Conservation (phyloP, 23 red algal genomes). For the Gracilaria gracilis region DNA sequence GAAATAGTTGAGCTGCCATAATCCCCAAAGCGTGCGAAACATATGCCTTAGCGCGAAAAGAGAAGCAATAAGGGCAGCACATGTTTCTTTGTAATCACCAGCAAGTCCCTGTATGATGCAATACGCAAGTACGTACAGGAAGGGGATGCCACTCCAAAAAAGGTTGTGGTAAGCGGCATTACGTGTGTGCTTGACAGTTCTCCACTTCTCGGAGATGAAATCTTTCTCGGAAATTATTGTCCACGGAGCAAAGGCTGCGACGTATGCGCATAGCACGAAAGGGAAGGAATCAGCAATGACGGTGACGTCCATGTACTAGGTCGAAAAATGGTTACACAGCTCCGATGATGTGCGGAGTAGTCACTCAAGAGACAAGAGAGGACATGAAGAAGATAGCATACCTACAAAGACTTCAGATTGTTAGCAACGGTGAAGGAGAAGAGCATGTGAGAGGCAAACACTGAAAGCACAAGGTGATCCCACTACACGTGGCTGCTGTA, state of each 20-base stretch:
- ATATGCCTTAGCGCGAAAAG: slow-evolving; percentile 43
- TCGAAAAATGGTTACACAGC: background rate
- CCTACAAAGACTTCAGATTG: too few relatives aligned
- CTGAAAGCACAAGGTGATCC: too few relatives aligned
- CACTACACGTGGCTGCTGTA: too few relatives aligned
- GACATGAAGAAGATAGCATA: too few relatives aligned
- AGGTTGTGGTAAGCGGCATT: slow-evolving; percentile 27
- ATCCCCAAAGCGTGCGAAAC: slow-evolving; percentile 47
- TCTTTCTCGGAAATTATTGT: slow-evolving; percentile 45
- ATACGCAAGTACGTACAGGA: slow-evolving; percentile 32
- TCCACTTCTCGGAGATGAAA: slow-evolving; percentile 59
- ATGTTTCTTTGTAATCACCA: slow-evolving; percentile 49
- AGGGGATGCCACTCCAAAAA: slow-evolving; percentile 27
- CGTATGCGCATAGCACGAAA: slow-evolving; percentile 43
- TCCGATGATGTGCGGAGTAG: background rate
- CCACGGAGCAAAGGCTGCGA: slow-evolving; percentile 47
- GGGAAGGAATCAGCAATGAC: slow-evolving; percentile 5
- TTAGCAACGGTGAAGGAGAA: too few relatives aligned
- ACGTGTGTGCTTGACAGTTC: slow-evolving; percentile 46
- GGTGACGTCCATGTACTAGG: background rate
- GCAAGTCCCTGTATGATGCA: slow-evolving; percentile 32
- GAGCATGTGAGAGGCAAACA: too few relatives aligned
- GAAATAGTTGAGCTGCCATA: slow-evolving; percentile 56
- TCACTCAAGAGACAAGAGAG: too few relatives aligned
- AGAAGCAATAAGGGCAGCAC: slow-evolving; percentile 38